These are phyloP conservation scores for Sporothrix inflata DNA, from an alignment of 2,329 filamentous ascomycete species.

Conservation along the genomic window DNA sequence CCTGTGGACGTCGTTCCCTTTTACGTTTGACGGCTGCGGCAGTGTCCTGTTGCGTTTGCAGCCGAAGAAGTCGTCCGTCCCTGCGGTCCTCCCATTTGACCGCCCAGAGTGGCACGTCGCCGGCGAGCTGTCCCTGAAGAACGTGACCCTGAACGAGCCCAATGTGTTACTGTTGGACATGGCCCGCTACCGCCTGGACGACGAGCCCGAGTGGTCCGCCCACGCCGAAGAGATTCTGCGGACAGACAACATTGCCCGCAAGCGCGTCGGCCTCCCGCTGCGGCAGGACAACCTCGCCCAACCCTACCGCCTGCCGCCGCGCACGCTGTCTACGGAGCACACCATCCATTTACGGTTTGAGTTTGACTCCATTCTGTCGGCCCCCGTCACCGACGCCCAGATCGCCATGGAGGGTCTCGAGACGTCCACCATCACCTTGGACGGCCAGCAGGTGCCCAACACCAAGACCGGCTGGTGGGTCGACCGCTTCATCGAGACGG, in stretches of 20 bases:
- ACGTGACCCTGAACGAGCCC: not conserved
- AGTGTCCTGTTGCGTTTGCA: not conserved
- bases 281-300: slow-evolving; percentile 9
- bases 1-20: not conserved
- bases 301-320: not conserved
- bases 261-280: not conserved
- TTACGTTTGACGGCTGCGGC: not conserved
- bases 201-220: not conserved
- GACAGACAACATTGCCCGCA: slow-evolving; percentile 12
- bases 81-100: not conserved
- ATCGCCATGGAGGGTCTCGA: not conserved
- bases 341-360: not conserved
- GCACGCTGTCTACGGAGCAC: not conserved
- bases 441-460: not conserved
- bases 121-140: not conserved
- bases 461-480: slow-evolving; percentile 18
- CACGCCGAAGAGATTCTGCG: slow-evolving; percentile 1
- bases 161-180: not conserved
- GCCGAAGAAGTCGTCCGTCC: not conserved
- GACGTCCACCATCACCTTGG: not conserved
- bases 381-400: not conserved
- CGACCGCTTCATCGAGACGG: slow-evolving; percentile 6
- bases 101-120: slow-evolving; percentile 2
- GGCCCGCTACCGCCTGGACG: not conserved
- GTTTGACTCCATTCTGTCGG: not conserved